A percentile compares a stretch with the other conserved stretches of the same genome.
phyloP scores from a whole-genome alignment of 1,139 yeast genomes.

The Candida anutae region DNA sequence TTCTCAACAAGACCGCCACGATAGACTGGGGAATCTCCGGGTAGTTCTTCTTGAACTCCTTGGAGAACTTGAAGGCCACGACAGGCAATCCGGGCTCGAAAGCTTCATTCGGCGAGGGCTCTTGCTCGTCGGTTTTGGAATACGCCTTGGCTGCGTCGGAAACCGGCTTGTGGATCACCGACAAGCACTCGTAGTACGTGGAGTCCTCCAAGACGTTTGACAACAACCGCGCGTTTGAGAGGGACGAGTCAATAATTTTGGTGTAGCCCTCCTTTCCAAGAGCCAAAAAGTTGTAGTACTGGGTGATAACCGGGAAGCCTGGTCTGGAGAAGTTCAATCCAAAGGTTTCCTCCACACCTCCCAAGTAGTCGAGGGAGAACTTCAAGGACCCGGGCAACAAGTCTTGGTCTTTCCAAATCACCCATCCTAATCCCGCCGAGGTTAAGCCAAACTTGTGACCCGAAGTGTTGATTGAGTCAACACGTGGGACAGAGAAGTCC shows the following conservation, averaged over 20 bases:
- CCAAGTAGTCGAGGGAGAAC: slow-evolving; percentile 76
- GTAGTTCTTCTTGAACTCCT: slow-evolving; percentile 47
- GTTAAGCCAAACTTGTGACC: slow-evolving; percentile 92
- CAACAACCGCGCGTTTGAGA: slow-evolving; percentile 64
- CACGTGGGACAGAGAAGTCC: slow-evolving; percentile 78
- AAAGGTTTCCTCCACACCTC: slow-evolving; percentile 84
- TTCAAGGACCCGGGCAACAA: slow-evolving; percentile 64
- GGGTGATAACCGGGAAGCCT: slow-evolving; percentile 84
- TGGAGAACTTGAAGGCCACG: slow-evolving; percentile 72
- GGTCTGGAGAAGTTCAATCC: slow-evolving; percentile 87
- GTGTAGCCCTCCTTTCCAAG: slow-evolving; percentile 67
- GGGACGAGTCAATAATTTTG: slow-evolving; percentile 52
- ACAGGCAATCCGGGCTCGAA: slow-evolving; percentile 82
- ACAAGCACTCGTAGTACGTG: slow-evolving; percentile 63
- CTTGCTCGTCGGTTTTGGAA: slow-evolving; percentile 17
- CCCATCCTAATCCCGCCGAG: slow-evolving; percentile 91
- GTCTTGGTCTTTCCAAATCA: slow-evolving; percentile 63
- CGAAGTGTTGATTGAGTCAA: slow-evolving; percentile 80
- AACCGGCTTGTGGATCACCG: slow-evolving; percentile 62
- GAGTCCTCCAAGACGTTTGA: slow-evolving; percentile 60
- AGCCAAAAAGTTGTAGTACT: slow-evolving; percentile 70
- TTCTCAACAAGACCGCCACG: slow-evolving; percentile 64
- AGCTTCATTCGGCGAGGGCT: slow-evolving; percentile 19
- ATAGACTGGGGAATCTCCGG: slow-evolving; percentile 85
- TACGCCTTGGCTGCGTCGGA: slow-evolving; percentile 6